Evolutionary conservation across 2,329 filamentous ascomycete genomes (phyloP), one percentile per base, ranked within the genome.

Genomic region (Penicillium occitanis): DNA sequence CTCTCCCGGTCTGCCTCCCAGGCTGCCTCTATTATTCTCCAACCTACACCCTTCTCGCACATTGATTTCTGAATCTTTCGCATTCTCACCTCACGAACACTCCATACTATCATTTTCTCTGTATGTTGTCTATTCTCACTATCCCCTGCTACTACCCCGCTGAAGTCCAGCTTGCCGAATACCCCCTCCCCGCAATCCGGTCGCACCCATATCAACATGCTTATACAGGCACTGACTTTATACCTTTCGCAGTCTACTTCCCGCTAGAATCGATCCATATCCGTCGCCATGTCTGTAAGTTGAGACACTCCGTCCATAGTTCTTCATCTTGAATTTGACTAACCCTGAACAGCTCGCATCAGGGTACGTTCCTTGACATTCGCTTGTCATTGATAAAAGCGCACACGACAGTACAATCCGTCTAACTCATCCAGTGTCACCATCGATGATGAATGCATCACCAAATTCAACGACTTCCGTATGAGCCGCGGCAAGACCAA

Each of bases 381-480:
- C 19, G 19, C 28, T 53, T 51, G 10, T 14, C 40, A 19, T 55
- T 58, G 17, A 44, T 28, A 30, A 46, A 46, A 46, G 57, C 37
- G 35, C 57, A 42, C 60, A 50, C 46, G 44, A 37, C 33, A 51
- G 50, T 50, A 63, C 44, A 55, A 28, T 7, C 19, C 17, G 17
- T 46, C 58, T 62, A 51, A 61, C 53, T 50, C 17, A 64, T n/a
- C 61, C 70, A 84, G 82, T 74, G 80, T 83, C 64, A 73, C 77
- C 57, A 77, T 84, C 68, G 71, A 78, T 64, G 79, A 81, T 72
- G 80, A 83, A 42, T 83, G 81, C 76, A 74, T 82, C 69, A 75
- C 70, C 57, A 71, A 73, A 66, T 83, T 80, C 80, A 82, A 83
- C 68, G 77, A 82, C 30, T 40, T 60, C 44, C 53, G 53, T 44